A percentile compares a stretch with the other conserved stretches of the same genome.
phyloP scores from a whole-genome alignment of 805 yeast genomes.

The Candida quercuum region DNA sequence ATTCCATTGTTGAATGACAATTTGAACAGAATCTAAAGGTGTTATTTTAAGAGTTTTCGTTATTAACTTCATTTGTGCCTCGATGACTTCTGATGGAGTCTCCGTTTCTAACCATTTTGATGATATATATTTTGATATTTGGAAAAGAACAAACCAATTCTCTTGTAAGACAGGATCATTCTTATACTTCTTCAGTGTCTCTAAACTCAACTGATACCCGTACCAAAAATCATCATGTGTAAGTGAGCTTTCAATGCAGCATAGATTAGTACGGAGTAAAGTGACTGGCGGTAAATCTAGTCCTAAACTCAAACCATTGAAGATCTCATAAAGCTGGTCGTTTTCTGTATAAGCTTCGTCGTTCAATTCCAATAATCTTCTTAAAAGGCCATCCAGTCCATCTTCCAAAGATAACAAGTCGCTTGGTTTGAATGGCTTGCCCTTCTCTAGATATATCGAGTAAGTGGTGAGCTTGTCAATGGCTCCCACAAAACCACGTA shows the following conservation, averaged over 20 bases:
- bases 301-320: slow-evolving; percentile 36
- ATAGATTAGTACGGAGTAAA: slow-evolving; percentile 27
- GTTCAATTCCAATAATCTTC: slow-evolving; percentile 48
- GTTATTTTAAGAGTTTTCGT: slow-evolving; percentile 46
- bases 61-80: slow-evolving; percentile 49
- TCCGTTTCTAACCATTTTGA: slow-evolving; percentile 38
- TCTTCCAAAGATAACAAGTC: slow-evolving; percentile 29
- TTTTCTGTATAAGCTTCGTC: slow-evolving; percentile 42
- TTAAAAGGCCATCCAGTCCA: slow-evolving; percentile 30
- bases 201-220: slow-evolving; percentile 40
- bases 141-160: slow-evolving; percentile 71
- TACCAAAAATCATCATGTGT: slow-evolving; percentile 55
- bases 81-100: slow-evolving; percentile 32
- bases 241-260: slow-evolving; percentile 65
- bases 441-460: slow-evolving; percentile 27
- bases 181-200: slow-evolving; percentile 30
- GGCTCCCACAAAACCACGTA: slow-evolving; percentile 19
- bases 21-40: slow-evolving; percentile 48
- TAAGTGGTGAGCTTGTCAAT: slow-evolving; percentile 25
- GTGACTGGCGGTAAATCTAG: slow-evolving; percentile 22
- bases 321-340: slow-evolving; percentile 35
- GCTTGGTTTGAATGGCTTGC: slow-evolving; percentile 33
- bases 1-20: slow-evolving; percentile 62
- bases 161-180: slow-evolving; percentile 14
- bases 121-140: slow-evolving; percentile 56